phyloP scores from a whole-genome alignment of 163 green algal genomes.

The Smithsoniella earleae region DNA sequence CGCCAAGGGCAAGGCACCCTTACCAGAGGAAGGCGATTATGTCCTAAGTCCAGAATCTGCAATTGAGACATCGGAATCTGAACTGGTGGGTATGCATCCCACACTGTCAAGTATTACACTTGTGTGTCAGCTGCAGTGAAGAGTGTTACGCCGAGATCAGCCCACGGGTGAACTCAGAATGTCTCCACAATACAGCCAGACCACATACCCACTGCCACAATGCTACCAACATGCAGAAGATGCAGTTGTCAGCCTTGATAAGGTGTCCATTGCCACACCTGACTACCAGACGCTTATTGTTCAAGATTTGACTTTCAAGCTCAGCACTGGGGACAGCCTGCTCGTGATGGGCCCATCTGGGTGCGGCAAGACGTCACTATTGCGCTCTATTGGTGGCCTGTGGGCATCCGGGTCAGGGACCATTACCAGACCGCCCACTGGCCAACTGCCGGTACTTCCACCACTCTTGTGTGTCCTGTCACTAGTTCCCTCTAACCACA shows the following conservation, averaged over 20 bases:
- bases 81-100: neutral
- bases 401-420: conserved; percentile 58
- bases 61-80: neutral
- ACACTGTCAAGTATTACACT: neutral
- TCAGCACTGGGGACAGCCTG: conserved; percentile 53
- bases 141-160: neutral
- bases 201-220: no score
- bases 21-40: neutral
- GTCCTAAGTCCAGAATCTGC: neutral
- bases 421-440: conserved; percentile 40
- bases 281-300: conserved; percentile 51
- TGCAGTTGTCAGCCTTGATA: conserved; percentile 52
- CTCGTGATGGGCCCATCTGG: conserved; percentile 88
- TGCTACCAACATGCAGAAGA: conserved; percentile 23
- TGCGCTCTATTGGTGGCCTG: conserved; percentile 75
- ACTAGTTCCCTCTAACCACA: no score
- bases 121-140: neutral
- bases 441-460: neutral
- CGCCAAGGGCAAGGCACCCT: neutral
- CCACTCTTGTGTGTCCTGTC: neutral
- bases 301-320: conserved; percentile 54
- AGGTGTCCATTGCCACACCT: conserved; percentile 63
- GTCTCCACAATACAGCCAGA: no score
- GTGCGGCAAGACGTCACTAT: conserved; percentile 81
- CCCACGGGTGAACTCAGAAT: neutral